Evolutionary conservation across 2,329 filamentous ascomycete species (phyloP), one percentile per base, ranked within the genome.

Genomic region (Metarhizium rileyi): DNA sequence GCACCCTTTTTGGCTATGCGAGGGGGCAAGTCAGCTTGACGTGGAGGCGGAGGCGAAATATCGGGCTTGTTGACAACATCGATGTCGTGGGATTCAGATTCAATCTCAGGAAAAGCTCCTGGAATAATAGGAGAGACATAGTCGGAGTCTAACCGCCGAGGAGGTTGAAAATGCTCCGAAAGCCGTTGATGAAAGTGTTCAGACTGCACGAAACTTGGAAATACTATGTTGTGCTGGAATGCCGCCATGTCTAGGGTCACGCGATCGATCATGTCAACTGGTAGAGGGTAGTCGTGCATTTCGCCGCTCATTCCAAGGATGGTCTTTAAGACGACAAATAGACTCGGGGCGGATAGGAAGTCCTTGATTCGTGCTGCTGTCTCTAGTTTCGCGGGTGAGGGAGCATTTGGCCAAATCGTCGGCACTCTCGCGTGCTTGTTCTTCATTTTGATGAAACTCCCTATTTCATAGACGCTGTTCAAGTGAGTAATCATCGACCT

Each of bases 211-310:
- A 59, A 65, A 47, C 61, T 66, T 41, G 64, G 64, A 8, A 58
- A 47, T 4, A 63, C 58, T 3, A 64, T 46, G 27, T 56, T 55
- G 33, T 53, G 50, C 12, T 55, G 49, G 22, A 65, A 56, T 16
- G 64, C 64, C 43, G 60, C 54, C 44, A 66, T 51, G 48, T 66
- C 64, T 42, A 64, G 53, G 22, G 61, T 48, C 25, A 66, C 53
- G 14, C 40, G 49, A 40, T 63, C 56, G 25, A 64, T 46, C 38
- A 63, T 58, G n/a, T 55, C 47, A 27, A 53, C 47, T 7, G 61
- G 58, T 27, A 64, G 40, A 16, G 50, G 44, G 4, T 48, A 44
- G 2, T 10, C n/a, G 14, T 18, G 10, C 9, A n/a, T 8, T 30
- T 43, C 5, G 27, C 33, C 41, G 51, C 47, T 40, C 43, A 53